Base-by-base conservation (phyloP, 768 basidiomycete species). In the Tricholoma saponaceum region DNA sequence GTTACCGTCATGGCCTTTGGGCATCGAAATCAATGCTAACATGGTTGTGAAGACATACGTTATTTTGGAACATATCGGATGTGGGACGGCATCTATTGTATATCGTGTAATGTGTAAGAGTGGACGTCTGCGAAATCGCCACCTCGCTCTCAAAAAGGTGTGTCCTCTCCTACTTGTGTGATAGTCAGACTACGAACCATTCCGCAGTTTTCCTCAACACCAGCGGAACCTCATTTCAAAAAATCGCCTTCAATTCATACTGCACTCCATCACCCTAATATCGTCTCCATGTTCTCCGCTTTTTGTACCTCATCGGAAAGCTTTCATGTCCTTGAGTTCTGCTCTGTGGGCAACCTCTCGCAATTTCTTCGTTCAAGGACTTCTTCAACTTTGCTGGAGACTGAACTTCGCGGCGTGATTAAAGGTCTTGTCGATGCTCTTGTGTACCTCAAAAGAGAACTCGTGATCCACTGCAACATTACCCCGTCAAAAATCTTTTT, bases 241-340 rank as follows among this genome's bases (percentile, higher is more conserved):
- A 35, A 55, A 3, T 62, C 70, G 6, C 59, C 66, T 16, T 52
- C 64, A 0, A 58, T 81, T 25, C 78, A 81, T 58, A 72, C 71
- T 46, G 64, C 74, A 0, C 68, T 83, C 16, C 75, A 74, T 59
- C 82, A 84, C 64, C 82, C 82, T 4, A 75, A 73, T 39, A 72
- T 84, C 52, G 71, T 79, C 14, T 74, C 81, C 22, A 62, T 83
- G 3, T 69, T 79, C n/a, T 76, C 76, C 9, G 63, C 63, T 2
- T 80, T 81, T 57, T 58, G 63, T 28, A 68, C 73, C 0, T 58
- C 69, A 16, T 62, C 60, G 5, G 69, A 68, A 2, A 61, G 64
- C 32, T 76, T 72, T 54, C 74, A 79, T 28, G 67, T 80, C 9
- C 62, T 82, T 7, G 82, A 84, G 57, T 67, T 76, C n/a, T 82